phyloP scores from a whole-genome alignment of 2,329 filamentous ascomycete species.

The Didymella lethalis region DNA sequence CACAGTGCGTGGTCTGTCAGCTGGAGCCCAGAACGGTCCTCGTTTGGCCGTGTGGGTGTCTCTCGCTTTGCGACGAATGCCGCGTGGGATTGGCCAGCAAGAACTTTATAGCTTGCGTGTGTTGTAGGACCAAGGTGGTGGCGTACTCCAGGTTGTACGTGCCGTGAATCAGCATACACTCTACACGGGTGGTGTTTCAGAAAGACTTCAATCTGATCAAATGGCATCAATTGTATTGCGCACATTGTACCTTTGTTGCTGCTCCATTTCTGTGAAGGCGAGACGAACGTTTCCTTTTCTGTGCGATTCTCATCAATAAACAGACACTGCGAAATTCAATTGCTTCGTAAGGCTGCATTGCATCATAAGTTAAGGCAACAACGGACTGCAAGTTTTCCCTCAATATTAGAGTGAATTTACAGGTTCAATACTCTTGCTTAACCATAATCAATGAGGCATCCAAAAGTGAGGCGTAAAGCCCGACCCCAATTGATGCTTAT shows the following conservation, averaged over 20 bases:
- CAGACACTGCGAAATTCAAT: too few species aligned
- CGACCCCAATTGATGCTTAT: too few species aligned
- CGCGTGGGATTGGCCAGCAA: slow-evolving; percentile 93
- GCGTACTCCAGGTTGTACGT: slow-evolving; percentile 94
- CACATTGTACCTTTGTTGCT: background rate
- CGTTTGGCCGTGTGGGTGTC: slow-evolving; percentile 94
- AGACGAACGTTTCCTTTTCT: too few species aligned
- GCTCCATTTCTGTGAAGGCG: background rate
- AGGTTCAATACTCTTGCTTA: too few species aligned
- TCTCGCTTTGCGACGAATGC: slow-evolving; percentile 95
- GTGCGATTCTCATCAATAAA: too few species aligned
- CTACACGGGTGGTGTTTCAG: background rate
- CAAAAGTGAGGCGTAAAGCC: too few species aligned
- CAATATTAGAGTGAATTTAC: too few species aligned
- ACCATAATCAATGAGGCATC: too few species aligned
- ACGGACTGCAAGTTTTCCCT: too few species aligned
- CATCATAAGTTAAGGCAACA: too few species aligned
- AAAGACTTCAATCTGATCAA: background rate
- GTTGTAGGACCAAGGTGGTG: slow-evolving; percentile 84
- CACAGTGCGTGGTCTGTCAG: slow-evolving; percentile 94
- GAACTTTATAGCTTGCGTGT: slow-evolving; percentile 96
- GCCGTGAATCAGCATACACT: slow-evolving; percentile 59
- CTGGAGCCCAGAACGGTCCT: slow-evolving; percentile 85
- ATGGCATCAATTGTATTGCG: background rate
- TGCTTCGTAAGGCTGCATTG: too few species aligned